phyloP scores from a whole-genome alignment of 192 early-diverging fungal genomes.

The Entophlyctis luteolus region DNA sequence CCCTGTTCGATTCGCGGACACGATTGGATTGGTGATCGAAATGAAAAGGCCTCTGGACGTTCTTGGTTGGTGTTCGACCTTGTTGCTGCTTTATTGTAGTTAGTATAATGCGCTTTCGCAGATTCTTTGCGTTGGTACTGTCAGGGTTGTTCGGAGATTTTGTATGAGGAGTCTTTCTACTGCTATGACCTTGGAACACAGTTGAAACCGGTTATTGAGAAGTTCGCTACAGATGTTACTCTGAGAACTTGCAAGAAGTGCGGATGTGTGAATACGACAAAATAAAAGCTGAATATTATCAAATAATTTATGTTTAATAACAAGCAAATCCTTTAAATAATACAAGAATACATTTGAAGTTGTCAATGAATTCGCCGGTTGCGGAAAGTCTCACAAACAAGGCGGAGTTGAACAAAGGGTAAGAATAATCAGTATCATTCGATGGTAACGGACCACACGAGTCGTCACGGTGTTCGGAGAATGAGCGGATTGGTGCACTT shows the following conservation, averaged over 20 bases:
- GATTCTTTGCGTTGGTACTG: constrained; percentile 97
- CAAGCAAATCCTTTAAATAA: too few species aligned
- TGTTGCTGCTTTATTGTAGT: background rate
- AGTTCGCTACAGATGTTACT: constrained; percentile 58
- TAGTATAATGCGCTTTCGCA: constrained; percentile 19
- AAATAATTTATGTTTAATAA: too few species aligned
- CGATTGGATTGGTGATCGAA: constrained; percentile 95
- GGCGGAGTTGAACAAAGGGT: too few species aligned
- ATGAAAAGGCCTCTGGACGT: constrained; percentile 69
- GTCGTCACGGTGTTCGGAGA: too few species aligned
- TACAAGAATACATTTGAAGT: too few species aligned
- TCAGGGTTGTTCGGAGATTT: constrained; percentile 70
- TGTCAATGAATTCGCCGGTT: too few species aligned
- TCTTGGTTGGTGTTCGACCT: constrained; percentile 46
- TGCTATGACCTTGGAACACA: constrained; percentile 86
- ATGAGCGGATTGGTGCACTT: too few species aligned
- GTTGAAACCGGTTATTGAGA: constrained; percentile 86
- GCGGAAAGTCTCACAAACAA: too few species aligned
- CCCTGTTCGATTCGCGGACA: constrained; percentile 88
- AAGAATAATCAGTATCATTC: too few species aligned
- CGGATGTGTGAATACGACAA: constrained; percentile 31
- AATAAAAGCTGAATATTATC: too few species aligned
- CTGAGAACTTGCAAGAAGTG: constrained; percentile 74
- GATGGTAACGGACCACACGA: too few species aligned
- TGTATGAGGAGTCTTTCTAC: constrained; percentile 87